Evolutionary conservation across 805 yeast genomes (phyloP), one percentile per base, ranked within the genome.

Genomic region (Nakazawaea ernobii): DNA sequence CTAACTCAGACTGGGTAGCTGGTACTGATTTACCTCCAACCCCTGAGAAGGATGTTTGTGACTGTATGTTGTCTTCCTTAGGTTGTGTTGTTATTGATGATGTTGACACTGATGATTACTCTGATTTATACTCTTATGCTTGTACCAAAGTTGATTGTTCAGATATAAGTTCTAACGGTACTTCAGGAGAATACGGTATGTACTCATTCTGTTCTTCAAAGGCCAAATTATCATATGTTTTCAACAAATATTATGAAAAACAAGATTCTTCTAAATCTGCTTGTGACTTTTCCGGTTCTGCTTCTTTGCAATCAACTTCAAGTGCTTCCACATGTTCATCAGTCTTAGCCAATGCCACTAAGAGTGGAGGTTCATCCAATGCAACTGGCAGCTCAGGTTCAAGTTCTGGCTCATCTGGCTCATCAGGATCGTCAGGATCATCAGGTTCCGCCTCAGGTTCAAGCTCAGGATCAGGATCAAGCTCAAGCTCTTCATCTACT

Each of bases 261-360:
- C 74, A 82, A 51, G 70, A 68, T 53, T 61, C 63, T 43, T 52
- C 56, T 42, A 48, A 63, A 1, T 64, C 77, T 44, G 91, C 85
- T 49, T 87, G 95, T 70, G 79, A 77, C 63, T 87, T 85, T 64
- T 61, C 61, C 48, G 92, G 95, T 47, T 74, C 83, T 49, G 94
- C 91, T 32, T 59, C 84, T n/a, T 49, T 78, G 46, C 59, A 61
- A 46, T 56, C 67, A 39, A 67, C 75, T 32, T 50, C 69, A 49
- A 62, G 73, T 32, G 72, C 73, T 33, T 66, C 78, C 20, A 61
- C 77, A 36, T 83, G 90, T 69, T 55, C 77, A 27, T 69, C 79
- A 29, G 58, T 73, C 51, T 59, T 77, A 52, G 59, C 66, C 39
- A 75, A 81, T 55, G 90, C 91, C 55, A 95, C 95, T 62, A 52